A percentile compares a stretch with the other conserved stretches of the same genome.
phyloP scores from a whole-genome alignment of 2,329 filamentous ascomycete species.

The Diplodia corticola region DNA sequence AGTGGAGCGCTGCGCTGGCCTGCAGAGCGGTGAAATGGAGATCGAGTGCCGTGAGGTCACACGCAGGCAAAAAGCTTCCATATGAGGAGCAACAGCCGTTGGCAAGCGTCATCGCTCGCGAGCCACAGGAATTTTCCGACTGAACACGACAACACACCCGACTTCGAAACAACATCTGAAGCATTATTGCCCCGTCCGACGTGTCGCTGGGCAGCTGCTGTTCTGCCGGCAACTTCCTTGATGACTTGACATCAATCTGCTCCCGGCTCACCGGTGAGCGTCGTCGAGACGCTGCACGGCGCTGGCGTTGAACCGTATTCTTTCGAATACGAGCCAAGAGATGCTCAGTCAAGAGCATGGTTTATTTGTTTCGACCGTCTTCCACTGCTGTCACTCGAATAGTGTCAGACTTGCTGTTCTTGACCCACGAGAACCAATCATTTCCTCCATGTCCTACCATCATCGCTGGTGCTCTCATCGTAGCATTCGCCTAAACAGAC shows the following conservation, averaged over 20 bases:
- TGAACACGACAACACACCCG: background rate
- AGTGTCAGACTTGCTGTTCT: background rate
- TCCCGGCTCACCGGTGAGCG: background rate
- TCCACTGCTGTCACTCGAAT: background rate
- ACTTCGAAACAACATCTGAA: background rate
- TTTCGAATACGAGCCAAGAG: background rate
- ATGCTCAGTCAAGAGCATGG: background rate
- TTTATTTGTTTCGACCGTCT: background rate
- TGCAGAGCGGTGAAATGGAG: constrained; percentile 15
- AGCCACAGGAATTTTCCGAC: constrained; percentile 6
- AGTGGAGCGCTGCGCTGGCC: constrained; percentile 19
- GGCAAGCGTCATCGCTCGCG: constrained; percentile 8
- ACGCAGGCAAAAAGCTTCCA: background rate
- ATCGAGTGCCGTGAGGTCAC: constrained; percentile 17
- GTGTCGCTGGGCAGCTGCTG: background rate
- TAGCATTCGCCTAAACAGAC: background rate
- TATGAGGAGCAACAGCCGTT: constrained; percentile 12
- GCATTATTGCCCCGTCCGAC: background rate
- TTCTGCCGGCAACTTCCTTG: background rate
- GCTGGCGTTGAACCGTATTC: background rate
- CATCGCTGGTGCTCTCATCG: background rate
- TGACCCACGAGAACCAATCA: background rate
- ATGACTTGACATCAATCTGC: background rate
- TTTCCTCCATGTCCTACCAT: background rate
- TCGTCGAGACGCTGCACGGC: constrained; percentile 1